Evolutionary conservation across 257 asterid genomes (phyloP).

Genomic region (Scutellaria barbata): DNA sequence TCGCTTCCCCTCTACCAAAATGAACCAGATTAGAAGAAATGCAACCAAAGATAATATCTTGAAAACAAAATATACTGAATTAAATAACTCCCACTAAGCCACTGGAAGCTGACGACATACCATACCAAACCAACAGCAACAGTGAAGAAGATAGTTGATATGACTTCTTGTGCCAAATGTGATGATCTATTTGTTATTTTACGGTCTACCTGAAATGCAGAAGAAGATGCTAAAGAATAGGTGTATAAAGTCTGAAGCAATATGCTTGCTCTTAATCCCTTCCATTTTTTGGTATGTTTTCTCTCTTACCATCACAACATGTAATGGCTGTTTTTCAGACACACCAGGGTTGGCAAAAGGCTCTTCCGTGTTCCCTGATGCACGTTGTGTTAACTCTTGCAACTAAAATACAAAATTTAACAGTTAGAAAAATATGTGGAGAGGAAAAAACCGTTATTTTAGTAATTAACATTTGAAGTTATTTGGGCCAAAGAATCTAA

Average conservation of each 20-base stretch:
- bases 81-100: conserved; percentile 36
- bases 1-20: background rate
- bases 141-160: conserved; percentile 82
- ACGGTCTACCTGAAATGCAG: conserved; percentile 73
- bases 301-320: conserved; percentile 88
- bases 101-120: conserved; percentile 49
- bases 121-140: conserved; percentile 83
- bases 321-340: conserved; percentile 88
- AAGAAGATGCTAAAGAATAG: conserved; percentile 27
- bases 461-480: too few relatives aligned
- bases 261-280: conserved; percentile 18
- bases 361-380: conserved; percentile 75
- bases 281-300: conserved; percentile 25
- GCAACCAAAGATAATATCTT: conserved; percentile 2
- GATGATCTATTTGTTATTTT: conserved; percentile 71
- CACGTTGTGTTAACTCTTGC: conserved; percentile 95
- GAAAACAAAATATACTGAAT: conserved; percentile 4
- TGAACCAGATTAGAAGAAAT: conserved; percentile 14
- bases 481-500: background rate
- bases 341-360: conserved; percentile 79
- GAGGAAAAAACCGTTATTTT: background rate
- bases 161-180: conserved; percentile 75
- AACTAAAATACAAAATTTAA: conserved; percentile 49
- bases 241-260: conserved; percentile 34
- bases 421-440: conserved; percentile 26